These are phyloP conservation scores for Sungouiozyma intestinalis DNA, from an alignment of 805 yeast genomes.

Conservation along the genomic window DNA sequence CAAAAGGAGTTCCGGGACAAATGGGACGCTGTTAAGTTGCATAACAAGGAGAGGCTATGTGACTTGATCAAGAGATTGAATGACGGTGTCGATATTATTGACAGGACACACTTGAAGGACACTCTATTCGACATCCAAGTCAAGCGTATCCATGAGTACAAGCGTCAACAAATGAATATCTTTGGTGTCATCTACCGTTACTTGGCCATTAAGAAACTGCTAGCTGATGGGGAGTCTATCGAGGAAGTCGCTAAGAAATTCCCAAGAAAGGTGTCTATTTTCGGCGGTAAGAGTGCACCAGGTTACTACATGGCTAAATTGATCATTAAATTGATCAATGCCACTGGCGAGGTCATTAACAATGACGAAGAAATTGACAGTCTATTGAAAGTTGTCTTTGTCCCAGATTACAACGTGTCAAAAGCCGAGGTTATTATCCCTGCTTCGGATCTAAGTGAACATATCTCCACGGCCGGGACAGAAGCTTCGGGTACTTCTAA, in stretches of 20 bases:
- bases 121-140: constrained; percentile 87
- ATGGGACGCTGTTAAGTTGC: constrained; percentile 64
- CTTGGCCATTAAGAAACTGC: constrained; percentile 51
- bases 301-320: constrained; percentile 93
- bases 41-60: constrained; percentile 61
- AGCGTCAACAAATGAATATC: constrained; percentile 87
- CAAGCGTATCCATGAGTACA: constrained; percentile 90
- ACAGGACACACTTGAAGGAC: constrained; percentile 43
- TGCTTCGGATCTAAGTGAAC: constrained; percentile 85
- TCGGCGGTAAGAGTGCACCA: constrained; percentile 97
- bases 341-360: constrained; percentile 74
- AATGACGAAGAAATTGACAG: constrained; percentile 65
- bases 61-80: constrained; percentile 53
- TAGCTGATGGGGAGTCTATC: constrained; percentile 35
- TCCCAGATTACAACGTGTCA: constrained; percentile 89
- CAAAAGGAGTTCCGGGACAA: constrained; percentile 54
- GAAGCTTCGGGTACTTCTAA: constrained; percentile 95
- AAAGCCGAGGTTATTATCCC: constrained; percentile 88
- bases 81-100: constrained; percentile 42
- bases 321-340: constrained; percentile 74
- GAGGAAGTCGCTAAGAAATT: constrained; percentile 50
- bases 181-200: constrained; percentile 84
- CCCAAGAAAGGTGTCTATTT: constrained; percentile 66
- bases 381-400: constrained; percentile 72
- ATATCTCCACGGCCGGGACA: constrained; percentile 94